Evolutionary conservation across 305 asterid genomes (phyloP), one percentile per base, ranked within the genome.

Genomic region (Fraxinus dipetala): DNA sequence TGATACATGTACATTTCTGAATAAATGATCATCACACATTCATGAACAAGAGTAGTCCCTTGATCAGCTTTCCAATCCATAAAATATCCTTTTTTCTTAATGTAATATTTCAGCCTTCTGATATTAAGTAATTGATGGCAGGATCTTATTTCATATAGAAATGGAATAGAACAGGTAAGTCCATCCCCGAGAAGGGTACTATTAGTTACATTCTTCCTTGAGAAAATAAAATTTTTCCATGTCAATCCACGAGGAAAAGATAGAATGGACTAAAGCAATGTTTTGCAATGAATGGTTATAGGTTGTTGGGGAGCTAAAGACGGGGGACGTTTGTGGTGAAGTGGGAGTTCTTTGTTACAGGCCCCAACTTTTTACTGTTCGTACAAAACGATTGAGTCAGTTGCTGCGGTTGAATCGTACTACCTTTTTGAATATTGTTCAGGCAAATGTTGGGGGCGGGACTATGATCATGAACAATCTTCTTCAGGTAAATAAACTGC

Each of bases 401-500:
- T 91, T 94, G 14, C 86, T 94, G 67, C 87, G 97, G 32, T 86
- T 94, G 89, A 90, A 87, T 77, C 97, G 97, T 2, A 82, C 92
- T 63, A 83, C 93, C 4, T 85, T 94, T 75, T 79, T 94, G 84
- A 93, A 91, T 76, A 89, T 90, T 51, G 90, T 92, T 78, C 93
- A 94, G 86, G 92, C 96, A 80, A 91, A 91, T 89, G 87, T 91
- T 45, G 97, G 91, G 80, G 97, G 92, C 67, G 98, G 98, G 80
- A 87, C 97, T 20, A 85, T 91, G 77, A 91, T 94, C 83, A 91
- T 91, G 90, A 91, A 87, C 92, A 94, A 94, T 88, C 92, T 93
- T 83, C 95, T 94, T 79, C 91, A 91, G 95, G 98, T 92, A 61
- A 81, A 73, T 59, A 54, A 31, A 43, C 5, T 77, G 31, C n/a